Conservation (phyloP, 306 rosid genomes). For the Fragaria vesca region DNA sequence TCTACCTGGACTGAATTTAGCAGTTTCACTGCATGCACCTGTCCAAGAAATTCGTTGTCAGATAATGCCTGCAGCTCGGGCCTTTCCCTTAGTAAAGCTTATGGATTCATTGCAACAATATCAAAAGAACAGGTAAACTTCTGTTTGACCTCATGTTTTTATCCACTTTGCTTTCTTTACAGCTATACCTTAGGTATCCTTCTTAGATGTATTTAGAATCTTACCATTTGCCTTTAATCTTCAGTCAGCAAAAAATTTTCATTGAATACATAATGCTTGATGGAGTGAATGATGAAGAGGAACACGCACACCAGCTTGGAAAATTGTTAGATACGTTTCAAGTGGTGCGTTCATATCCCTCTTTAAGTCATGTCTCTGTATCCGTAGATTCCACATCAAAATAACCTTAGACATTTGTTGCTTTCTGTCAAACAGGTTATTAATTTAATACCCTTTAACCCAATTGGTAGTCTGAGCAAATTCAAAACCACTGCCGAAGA, state of each 20-base stretch:
- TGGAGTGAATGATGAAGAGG: slow-evolving; percentile 89
- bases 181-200: slow-evolving; percentile 3
- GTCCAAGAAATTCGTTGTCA: slow-evolving; percentile 90
- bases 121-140: slow-evolving; percentile 63
- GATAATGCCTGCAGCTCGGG: slow-evolving; percentile 99
- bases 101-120: slow-evolving; percentile 80
- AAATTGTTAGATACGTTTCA: slow-evolving; percentile 73
- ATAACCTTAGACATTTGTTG: background rate
- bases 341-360: slow-evolving; percentile 60
- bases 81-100: slow-evolving; percentile 85
- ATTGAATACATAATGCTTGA: slow-evolving; percentile 98
- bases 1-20: slow-evolving; percentile 91
- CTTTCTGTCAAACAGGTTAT: slow-evolving; percentile 65
- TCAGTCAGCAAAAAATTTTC: slow-evolving; percentile 83
- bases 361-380: background rate
- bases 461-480: slow-evolving; percentile 79
- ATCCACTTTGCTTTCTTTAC: background rate
- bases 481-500: slow-evolving; percentile 65
- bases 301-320: slow-evolving; percentile 86
- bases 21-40: slow-evolving; percentile 95
- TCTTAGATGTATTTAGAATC: slow-evolving; percentile 6
- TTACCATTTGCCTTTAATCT: slow-evolving; percentile 15
- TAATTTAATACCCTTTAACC: slow-evolving; percentile 93
- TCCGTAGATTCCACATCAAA: background rate
- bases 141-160: slow-evolving; percentile 3